phyloP scores from a whole-genome alignment of 129 eudicot genomes.

The Arctium minus region DNA sequence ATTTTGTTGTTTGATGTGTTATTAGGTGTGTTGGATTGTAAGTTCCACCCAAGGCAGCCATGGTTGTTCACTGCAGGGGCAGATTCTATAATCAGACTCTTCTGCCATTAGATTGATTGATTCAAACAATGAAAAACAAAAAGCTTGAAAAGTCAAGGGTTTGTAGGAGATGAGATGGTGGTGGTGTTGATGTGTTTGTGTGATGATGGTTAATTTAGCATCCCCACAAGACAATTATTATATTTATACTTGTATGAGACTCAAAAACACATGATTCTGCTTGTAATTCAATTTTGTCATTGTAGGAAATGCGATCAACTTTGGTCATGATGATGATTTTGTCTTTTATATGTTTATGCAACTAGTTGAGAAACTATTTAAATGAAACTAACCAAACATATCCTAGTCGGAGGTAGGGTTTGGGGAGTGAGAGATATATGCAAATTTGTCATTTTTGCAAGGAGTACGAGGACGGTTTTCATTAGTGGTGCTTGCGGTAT shows the following conservation, averaged over 20 bases:
- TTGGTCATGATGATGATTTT: background rate
- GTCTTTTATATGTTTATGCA: background rate
- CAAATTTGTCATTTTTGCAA: too few species aligned
- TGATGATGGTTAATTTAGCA: too few species aligned
- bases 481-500: too few species aligned
- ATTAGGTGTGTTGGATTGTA: conserved; percentile 81
- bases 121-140: background rate
- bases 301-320: background rate
- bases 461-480: too few species aligned
- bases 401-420: too few species aligned
- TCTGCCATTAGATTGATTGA: conserved; percentile 45
- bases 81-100: conserved; percentile 73
- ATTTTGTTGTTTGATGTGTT: background rate
- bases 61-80: conserved; percentile 95
- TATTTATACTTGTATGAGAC: background rate
- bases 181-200: background rate
- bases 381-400: too few species aligned
- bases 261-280: background rate
- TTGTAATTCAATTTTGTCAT: background rate
- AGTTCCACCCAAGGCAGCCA: conserved; percentile 90
- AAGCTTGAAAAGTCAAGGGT: background rate
- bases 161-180: background rate
- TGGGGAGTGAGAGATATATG: too few species aligned
- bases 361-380: too few species aligned
- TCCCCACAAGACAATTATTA: background rate